These are phyloP conservation scores for Suillus placidus DNA, from an alignment of 768 basidiomycete genomes.

Conservation along the genomic window DNA sequence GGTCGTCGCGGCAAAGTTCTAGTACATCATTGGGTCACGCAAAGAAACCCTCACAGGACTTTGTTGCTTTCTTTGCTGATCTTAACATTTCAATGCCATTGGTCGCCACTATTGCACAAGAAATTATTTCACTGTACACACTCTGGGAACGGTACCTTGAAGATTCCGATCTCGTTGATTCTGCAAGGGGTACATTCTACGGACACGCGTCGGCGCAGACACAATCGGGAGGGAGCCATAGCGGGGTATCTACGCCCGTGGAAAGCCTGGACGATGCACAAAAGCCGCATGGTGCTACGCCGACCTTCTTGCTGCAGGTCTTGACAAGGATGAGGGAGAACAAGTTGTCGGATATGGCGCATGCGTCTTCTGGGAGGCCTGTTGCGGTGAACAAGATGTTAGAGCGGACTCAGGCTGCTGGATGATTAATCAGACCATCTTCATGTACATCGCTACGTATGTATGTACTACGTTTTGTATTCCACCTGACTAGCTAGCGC, in stretches of 20 bases:
- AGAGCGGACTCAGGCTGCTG: slow-evolving; percentile 63
- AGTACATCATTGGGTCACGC: slow-evolving; percentile 28
- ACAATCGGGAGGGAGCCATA: slow-evolving; percentile 24
- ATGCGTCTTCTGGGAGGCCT: slow-evolving; percentile 50
- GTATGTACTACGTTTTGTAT: neutral
- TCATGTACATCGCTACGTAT: neutral
- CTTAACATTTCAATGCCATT: slow-evolving; percentile 85
- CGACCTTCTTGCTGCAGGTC: slow-evolving; percentile 55
- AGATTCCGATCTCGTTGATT: slow-evolving; percentile 47
- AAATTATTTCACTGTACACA: slow-evolving; percentile 87
- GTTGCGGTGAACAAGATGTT: slow-evolving; percentile 71
- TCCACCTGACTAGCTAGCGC: neutral
- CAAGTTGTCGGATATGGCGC: slow-evolving; percentile 57
- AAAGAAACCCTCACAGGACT: slow-evolving; percentile 56
- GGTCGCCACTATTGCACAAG: slow-evolving; percentile 84
- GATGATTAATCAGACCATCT: neutral
- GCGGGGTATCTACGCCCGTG: slow-evolving; percentile 32
- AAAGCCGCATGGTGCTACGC: slow-evolving; percentile 49
- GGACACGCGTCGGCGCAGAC: slow-evolving; percentile 14
- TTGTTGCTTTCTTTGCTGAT: slow-evolving; percentile 80
- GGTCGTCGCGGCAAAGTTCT: slow-evolving; percentile 55
- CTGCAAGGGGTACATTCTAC: slow-evolving; percentile 22
- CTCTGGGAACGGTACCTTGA: slow-evolving; percentile 87
- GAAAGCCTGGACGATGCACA: slow-evolving; percentile 24
- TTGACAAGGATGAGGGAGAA: slow-evolving; percentile 70